phyloP scores from a whole-genome alignment of 1,284 basidiomycete species.

The Microbotryum saponariae region DNA sequence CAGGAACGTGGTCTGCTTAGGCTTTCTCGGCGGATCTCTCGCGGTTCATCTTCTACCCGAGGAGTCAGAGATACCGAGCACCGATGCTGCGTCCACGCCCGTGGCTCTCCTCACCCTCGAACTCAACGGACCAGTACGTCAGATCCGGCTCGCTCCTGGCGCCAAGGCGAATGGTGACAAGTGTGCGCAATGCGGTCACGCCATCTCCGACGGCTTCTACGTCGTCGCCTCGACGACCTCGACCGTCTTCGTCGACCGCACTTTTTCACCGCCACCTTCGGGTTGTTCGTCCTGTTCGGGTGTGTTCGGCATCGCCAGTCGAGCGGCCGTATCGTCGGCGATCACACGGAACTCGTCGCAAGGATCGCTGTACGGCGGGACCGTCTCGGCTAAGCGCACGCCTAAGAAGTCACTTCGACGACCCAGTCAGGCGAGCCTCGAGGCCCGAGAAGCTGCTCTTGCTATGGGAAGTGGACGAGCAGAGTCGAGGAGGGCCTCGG shows the following conservation, averaged over 20 bases:
- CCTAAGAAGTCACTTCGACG: not conserved
- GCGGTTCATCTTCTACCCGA: slow-evolving; percentile 53
- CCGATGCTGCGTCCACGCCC: slow-evolving; percentile 54
- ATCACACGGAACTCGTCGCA: slow-evolving; percentile 59
- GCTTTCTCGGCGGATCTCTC: slow-evolving; percentile 61
- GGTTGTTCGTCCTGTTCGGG: slow-evolving; percentile 49
- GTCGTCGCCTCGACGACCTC: slow-evolving; percentile 51
- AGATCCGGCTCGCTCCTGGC: slow-evolving; percentile 41
- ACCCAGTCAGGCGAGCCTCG: not conserved
- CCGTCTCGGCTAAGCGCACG: not conserved
- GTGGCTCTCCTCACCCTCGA: slow-evolving; percentile 42
- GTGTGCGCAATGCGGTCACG: slow-evolving; percentile 61
- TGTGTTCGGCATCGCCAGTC: slow-evolving; percentile 32
- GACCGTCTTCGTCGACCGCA: slow-evolving; percentile 52
- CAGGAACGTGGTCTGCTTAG: slow-evolving; percentile 41
- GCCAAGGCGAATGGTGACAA: slow-evolving; percentile 42
- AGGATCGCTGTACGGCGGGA: slow-evolving; percentile 43
- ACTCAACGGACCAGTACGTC: slow-evolving; percentile 13
- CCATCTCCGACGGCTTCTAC: slow-evolving; percentile 54
- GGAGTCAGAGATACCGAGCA: slow-evolving; percentile 53
- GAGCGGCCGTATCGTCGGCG: not conserved
- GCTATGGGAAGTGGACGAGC: not conserved
- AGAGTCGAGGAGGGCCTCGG: too few species aligned
- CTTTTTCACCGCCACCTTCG: slow-evolving; percentile 58
- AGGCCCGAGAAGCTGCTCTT: not conserved